A percentile compares a stretch with the other conserved stretches of the same genome.
Conservation (phyloP, 352 stramenopile genomes). For the Globisporangium echinulatum region DNA sequence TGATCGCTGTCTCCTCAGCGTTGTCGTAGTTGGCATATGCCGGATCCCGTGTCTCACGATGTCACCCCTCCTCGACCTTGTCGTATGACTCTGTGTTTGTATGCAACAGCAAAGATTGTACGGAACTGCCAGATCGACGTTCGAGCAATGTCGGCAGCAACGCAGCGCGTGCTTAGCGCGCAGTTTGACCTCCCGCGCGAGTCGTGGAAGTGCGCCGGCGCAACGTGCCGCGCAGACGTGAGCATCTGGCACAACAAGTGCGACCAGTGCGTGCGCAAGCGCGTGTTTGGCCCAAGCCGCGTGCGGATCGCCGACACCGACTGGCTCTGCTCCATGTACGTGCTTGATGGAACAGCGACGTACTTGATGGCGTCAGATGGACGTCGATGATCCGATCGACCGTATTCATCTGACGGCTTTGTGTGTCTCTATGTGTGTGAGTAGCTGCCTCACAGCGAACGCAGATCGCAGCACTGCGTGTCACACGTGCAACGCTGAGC, state of each 20-base stretch:
- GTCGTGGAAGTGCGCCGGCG: conserved; percentile 43
- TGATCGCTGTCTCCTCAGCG: background rate
- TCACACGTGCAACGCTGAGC: conserved; percentile 28
- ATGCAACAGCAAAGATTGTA: conserved; percentile 38
- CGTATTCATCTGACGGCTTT: background rate
- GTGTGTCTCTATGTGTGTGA: background rate
- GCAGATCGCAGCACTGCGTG: conserved; percentile 28
- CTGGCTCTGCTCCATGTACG: conserved; percentile 72
- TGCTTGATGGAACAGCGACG: background rate
- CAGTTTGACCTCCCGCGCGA: conserved; percentile 37
- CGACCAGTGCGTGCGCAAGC: conserved; percentile 32
- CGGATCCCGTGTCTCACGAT: too few relatives aligned
- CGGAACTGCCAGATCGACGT: conserved; percentile 55
- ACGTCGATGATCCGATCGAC: too few relatives aligned
- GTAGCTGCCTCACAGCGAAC: conserved; percentile 51
- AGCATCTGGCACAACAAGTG: conserved; percentile 64
- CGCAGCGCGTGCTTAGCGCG: conserved; percentile 34
- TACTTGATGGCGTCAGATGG: background rate
- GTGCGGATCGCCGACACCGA: conserved; percentile 33
- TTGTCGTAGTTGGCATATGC: too few relatives aligned
- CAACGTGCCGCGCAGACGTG: conserved; percentile 39
- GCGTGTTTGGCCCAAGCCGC: conserved; percentile 46
- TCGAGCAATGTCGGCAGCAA: conserved; percentile 34
- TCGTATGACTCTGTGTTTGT: background rate
- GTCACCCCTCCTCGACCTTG: too few relatives aligned